phyloP scores from a whole-genome alignment of 148 eudicot species.

The Heliamphora exappendiculata region DNA sequence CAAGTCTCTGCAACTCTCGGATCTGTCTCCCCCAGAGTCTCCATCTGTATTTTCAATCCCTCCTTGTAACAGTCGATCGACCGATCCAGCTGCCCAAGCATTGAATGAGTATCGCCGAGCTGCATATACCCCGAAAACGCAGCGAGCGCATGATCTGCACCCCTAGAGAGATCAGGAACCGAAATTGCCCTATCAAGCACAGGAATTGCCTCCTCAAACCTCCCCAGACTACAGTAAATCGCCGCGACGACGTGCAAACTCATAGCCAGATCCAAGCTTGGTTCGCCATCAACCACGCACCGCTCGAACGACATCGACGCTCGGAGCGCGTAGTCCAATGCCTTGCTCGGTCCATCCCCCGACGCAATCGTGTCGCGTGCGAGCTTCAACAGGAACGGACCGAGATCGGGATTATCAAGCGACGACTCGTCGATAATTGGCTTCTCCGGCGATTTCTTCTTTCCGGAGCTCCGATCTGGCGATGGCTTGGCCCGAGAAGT shows the following conservation, averaged over 20 bases:
- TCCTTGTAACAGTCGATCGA: conserved; percentile 71
- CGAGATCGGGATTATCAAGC: conserved; percentile 94
- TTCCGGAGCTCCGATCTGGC: conserved; percentile 73
- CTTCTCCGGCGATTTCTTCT: conserved; percentile 57
- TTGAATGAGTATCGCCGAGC: conserved; percentile 86
- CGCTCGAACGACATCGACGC: conserved; percentile 79
- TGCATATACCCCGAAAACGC: conserved; percentile 95
- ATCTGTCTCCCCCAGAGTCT: conserved; percentile 78
- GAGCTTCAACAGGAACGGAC: conserved; percentile 76
- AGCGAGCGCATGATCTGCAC: conserved; percentile 86
- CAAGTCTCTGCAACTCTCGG: conserved; percentile 97
- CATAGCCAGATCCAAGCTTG: conserved; percentile 82
- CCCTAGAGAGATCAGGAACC: conserved; percentile 57
- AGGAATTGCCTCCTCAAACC: conserved; percentile 80
- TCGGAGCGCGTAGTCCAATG: conserved; percentile 72
- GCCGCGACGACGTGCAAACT: conserved; percentile 88
- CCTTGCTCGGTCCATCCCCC: conserved; percentile 80
- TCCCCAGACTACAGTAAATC: conserved; percentile 80
- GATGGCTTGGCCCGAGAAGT: conserved; percentile 75
- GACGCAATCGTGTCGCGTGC: conserved; percentile 84
- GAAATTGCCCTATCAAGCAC: conserved; percentile 68
- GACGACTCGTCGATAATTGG: conserved; percentile 53
- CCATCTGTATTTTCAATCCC: conserved; percentile 83
- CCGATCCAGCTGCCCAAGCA: conserved; percentile 82
- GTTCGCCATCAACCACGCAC: conserved; percentile 62